A percentile compares a stretch with the other conserved stretches of the same genome.
Conservation (phyloP, 2,329 filamentous ascomycete species). For the Fusarium mundagurra region DNA sequence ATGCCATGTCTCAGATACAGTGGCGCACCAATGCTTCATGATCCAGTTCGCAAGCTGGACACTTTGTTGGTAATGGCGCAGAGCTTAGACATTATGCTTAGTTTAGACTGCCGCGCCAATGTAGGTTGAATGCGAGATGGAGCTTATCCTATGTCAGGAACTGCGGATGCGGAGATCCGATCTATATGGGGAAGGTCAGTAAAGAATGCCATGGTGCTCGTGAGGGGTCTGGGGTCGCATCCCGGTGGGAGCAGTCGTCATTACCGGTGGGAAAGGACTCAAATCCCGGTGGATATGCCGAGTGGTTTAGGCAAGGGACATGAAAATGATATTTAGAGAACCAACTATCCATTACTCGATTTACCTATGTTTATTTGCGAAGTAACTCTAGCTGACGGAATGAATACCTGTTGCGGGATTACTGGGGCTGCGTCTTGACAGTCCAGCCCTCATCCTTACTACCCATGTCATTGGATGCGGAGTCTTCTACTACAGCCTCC, state of each 20-base stretch:
- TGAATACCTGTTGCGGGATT: too few species aligned
- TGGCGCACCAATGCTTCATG: not conserved
- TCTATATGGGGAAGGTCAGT: not conserved
- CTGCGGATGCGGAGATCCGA: not conserved
- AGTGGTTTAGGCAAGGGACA: too few species aligned
- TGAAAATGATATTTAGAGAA: not conserved
- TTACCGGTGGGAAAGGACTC: not conserved
- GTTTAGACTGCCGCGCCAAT: not conserved
- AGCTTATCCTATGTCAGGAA: not conserved
- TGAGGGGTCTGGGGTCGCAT: not conserved
- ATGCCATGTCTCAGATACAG: not conserved
- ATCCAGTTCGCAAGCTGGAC: not conserved
- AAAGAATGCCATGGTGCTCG: accelerated
- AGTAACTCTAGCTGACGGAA: not conserved
- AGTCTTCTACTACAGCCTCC: not conserved
- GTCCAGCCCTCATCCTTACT: not conserved
- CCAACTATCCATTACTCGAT: not conserved
- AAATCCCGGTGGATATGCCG: not conserved
- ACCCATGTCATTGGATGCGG: not conserved
- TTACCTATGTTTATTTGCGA: accelerated
- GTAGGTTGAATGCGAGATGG: not conserved
- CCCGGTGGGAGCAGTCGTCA: not conserved
- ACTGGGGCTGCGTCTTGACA: not conserved
- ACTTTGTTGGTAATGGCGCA: not conserved
- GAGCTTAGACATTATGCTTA: not conserved